Percentiles rank a stretch among this genome's conserved stretches.
Conservation (phyloP, 1,139 yeast genomes). For the Saccharomyces hybrid region DNA sequence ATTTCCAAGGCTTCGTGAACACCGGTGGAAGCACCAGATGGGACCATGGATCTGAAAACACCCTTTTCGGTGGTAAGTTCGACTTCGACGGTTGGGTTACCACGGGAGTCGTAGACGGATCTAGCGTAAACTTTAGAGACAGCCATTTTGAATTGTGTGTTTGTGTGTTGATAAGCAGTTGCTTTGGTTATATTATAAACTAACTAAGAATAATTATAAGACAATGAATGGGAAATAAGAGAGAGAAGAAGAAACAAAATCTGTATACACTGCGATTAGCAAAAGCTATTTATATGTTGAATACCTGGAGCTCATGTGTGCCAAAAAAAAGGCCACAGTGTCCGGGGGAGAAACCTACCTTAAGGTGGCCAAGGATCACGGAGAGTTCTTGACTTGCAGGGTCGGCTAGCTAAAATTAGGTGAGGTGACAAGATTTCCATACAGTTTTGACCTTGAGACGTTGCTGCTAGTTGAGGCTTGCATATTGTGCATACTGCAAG, state of each 20-base stretch:
- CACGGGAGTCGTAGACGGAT: constrained; percentile 95
- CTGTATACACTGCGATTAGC: background rate
- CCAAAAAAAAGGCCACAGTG: background rate
- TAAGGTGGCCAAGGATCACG: background rate
- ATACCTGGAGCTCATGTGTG: background rate
- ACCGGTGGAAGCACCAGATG: constrained; percentile 97
- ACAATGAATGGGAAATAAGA: background rate
- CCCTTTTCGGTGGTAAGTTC: constrained; percentile 83
- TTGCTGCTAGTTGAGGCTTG: background rate
- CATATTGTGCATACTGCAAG: background rate
- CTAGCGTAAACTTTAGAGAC: constrained; percentile 73
- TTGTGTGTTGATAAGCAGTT: constrained; percentile 8
- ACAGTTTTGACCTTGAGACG: background rate
- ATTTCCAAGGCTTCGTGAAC: constrained; percentile 89
- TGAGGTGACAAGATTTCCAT: background rate
- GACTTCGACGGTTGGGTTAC: constrained; percentile 96
- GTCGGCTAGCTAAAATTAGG: background rate
- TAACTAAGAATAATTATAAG: constrained; percentile 1
- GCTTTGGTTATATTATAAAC: constrained; percentile 14
- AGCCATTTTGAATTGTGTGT: constrained; percentile 35
- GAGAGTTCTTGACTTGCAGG: background rate
- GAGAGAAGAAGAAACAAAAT: background rate
- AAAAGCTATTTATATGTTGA: background rate
- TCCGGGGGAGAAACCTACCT: background rate
- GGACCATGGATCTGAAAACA: constrained; percentile 84